Percentiles rank a stretch among this genome's conserved stretches.
Evolutionary conservation across 352 stramenopile species (phyloP).

Genomic region (Pythium rishiriense): DNA sequence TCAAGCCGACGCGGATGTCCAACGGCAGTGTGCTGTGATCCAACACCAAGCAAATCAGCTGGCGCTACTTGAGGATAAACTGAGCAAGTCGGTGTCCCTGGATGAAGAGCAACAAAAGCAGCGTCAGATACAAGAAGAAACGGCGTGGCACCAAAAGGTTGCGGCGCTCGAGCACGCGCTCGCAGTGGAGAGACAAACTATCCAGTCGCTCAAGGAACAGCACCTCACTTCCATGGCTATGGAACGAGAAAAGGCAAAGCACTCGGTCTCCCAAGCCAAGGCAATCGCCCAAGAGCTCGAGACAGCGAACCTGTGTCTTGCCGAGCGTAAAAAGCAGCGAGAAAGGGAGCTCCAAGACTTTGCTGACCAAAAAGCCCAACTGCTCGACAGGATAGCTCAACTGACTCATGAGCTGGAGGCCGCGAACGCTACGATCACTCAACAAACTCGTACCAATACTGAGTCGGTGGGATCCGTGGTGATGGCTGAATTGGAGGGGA

Average conservation of each 20-base stretch:
- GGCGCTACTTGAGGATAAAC: conserved; percentile 44
- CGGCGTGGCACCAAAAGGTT: conserved; percentile 62
- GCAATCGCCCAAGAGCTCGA: conserved; percentile 55
- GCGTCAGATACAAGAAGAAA: conserved; percentile 45
- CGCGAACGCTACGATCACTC: not conserved
- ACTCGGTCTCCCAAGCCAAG: conserved; percentile 42
- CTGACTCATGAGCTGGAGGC: conserved; percentile 24
- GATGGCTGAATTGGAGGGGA: not conserved
- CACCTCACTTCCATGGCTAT: conserved; percentile 35
- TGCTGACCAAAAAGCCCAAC: conserved; percentile 27
- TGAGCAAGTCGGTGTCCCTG: conserved; percentile 47
- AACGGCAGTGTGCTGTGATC: conserved; percentile 31
- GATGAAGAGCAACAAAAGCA: conserved; percentile 51
- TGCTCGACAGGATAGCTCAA: conserved; percentile 24
- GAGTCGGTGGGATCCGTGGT: not conserved
- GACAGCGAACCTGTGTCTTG: conserved; percentile 69
- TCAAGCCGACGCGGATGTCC: conserved; percentile 33
- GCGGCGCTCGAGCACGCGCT: conserved; percentile 56
- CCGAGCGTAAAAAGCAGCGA: conserved; percentile 66
- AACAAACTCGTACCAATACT: not conserved
- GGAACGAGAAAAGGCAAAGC: conserved; percentile 45
- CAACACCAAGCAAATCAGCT: conserved; percentile 51
- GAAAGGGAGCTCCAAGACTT: conserved; percentile 39
- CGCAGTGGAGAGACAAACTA: conserved; percentile 41
- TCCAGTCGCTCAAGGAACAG: conserved; percentile 40